Evolutionary conservation across 2,329 filamentous ascomycete genomes (phyloP).

Genomic region (Chaetomium sp.): DNA sequence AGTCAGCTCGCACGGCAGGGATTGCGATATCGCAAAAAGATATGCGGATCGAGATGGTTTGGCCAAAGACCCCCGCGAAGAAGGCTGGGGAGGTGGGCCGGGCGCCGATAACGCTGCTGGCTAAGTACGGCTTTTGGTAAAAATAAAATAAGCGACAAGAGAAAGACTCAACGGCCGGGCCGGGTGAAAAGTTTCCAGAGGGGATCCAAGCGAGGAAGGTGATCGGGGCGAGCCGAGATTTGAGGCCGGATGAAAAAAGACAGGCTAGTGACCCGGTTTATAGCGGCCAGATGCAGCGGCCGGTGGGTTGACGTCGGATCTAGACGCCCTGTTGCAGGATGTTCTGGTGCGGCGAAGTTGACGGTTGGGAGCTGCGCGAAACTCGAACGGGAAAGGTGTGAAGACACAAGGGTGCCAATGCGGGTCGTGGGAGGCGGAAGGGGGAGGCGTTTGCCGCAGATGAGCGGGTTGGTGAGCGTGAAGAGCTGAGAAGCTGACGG

Average conservation of each 20-base stretch:
- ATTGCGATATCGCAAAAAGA: constrained; percentile 1
- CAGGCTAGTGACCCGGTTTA: constrained; percentile 3
- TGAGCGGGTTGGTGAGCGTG: constrained; percentile 12
- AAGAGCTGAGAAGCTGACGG: neutral
- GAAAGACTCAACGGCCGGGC: neutral
- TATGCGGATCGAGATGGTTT: neutral
- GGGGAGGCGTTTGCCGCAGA: constrained; percentile 19
- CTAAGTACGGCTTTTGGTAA: neutral
- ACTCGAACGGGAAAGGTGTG: constrained; percentile 9
- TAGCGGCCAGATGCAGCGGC: constrained; percentile 12
- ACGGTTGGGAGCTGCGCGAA: constrained; percentile 6
- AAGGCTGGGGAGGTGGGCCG: neutral
- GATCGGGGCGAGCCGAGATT: constrained; percentile 12
- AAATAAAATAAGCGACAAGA: neutral
- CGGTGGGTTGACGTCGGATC: constrained; percentile 18
- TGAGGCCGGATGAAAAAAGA: constrained; percentile 3
- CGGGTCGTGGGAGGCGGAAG: constrained; percentile 9
- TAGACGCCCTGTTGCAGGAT: constrained; percentile 5
- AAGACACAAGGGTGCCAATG: constrained; percentile 5
- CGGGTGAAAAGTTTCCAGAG: neutral
- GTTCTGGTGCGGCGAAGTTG: constrained; percentile 2
- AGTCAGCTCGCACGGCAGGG: neutral
- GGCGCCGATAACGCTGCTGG: neutral
- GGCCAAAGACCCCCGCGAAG: neutral
- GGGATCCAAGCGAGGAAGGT: constrained; percentile 12